Conservation (phyloP, 345 rosid genomes). For the Gossypium ekmanianum region DNA sequence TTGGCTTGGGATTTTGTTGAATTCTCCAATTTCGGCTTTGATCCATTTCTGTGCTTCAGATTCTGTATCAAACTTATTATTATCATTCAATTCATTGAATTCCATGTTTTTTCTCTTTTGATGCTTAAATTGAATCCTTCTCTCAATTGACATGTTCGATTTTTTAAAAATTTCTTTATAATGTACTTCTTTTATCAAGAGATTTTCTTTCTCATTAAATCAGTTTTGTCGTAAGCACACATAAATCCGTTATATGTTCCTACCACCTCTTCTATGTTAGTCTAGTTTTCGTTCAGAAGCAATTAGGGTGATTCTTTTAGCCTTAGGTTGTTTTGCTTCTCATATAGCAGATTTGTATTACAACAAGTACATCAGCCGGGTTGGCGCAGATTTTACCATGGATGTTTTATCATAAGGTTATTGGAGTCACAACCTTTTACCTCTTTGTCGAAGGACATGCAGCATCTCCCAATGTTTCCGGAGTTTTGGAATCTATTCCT, state of each 20-base stretch:
- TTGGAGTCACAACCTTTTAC: conserved; percentile 84
- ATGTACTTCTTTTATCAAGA: neutral
- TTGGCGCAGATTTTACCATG: conserved; percentile 94
- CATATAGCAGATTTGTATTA: conserved; percentile 60
- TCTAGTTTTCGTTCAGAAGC: neutral
- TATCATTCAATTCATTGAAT: neutral
- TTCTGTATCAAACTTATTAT: neutral
- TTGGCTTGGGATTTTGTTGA: neutral
- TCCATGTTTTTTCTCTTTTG: neutral
- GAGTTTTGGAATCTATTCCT: conserved; percentile 75
- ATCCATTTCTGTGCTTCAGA: neutral
- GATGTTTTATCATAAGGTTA: conserved; percentile 95
- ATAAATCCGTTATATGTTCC: neutral
- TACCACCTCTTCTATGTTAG: neutral
- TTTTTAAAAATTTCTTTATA: too few species aligned
- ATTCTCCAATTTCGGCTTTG: neutral
- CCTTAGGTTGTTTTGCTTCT: neutral
- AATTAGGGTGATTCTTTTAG: neutral
- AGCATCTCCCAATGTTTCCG: conserved; percentile 71
- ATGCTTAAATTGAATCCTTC: neutral
- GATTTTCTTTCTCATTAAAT: neutral
- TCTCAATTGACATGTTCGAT: neutral
- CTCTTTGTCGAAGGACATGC: conserved; percentile 96
- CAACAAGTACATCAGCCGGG: conserved; percentile 92
- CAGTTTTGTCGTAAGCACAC: neutral